A percentile compares a stretch with the other conserved stretches of the same genome.
These are phyloP conservation scores for Delitschia confertaspora DNA, from an alignment of 495 filamentous ascomycete genomes.

Conservation along the genomic window DNA sequence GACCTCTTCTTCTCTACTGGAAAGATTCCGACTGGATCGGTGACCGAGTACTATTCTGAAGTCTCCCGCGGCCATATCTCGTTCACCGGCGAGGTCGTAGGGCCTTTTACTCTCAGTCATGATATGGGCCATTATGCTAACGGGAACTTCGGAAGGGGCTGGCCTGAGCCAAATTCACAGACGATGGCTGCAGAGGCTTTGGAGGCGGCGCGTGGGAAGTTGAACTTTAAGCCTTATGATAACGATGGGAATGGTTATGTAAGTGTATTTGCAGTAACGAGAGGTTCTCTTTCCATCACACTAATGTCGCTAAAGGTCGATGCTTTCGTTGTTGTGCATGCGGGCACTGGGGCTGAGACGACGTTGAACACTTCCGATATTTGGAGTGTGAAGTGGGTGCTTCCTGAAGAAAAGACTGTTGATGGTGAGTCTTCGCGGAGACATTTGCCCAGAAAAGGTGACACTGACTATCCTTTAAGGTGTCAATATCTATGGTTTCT, in stretches of 20 bases:
- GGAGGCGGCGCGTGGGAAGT: background rate
- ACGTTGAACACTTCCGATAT: conserved; percentile 6
- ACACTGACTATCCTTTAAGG: background rate
- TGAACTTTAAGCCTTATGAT: conserved; percentile 11
- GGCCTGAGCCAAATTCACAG: conserved; percentile 11
- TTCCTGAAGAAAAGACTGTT: conserved; percentile 1
- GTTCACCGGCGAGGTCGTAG: conserved; percentile 16
- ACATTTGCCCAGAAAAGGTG: background rate
- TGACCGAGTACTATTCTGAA: conserved; percentile 16
- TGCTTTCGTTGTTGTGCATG: conserved; percentile 20
- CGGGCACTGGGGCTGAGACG: conserved; percentile 9
- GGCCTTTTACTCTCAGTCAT: conserved; percentile 17
- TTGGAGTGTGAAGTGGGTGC: conserved; percentile 17
- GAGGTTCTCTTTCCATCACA: too few relatives aligned
- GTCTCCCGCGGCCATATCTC: conserved; percentile 12
- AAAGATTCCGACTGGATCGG: conserved; percentile 15
- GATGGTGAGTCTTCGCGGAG: conserved; percentile 1
- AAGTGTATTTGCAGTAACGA: background rate
- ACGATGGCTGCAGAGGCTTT: conserved; percentile 16
- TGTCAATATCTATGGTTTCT: conserved; percentile 14
- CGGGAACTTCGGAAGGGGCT: conserved; percentile 8
- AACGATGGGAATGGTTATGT: conserved; percentile 21
- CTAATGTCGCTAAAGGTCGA: conserved; percentile 6
- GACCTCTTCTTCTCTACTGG: conserved; percentile 19
- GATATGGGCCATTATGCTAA: conserved; percentile 16